phyloP scores from a whole-genome alignment of 1,139 yeast genomes.

The Sugiyamaella pinicola region DNA sequence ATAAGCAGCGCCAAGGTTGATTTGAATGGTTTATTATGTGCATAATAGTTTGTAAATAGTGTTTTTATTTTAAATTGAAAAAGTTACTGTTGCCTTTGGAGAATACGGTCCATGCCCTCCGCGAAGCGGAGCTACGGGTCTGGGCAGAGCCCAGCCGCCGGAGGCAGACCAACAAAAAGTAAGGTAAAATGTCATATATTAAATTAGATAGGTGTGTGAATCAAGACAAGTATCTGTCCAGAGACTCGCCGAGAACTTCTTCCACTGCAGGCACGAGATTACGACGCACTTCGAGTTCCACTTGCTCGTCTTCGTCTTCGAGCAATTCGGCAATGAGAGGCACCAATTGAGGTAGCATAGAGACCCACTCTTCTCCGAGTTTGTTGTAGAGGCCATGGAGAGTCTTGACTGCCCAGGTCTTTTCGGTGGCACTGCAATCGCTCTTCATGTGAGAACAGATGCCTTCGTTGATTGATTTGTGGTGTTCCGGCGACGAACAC shows the following conservation, averaged over 20 bases:
- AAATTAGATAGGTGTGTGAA: neutral
- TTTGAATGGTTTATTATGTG: neutral
- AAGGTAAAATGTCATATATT: too few relatives aligned
- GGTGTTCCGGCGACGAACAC: conserved; percentile 77
- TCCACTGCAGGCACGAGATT: conserved; percentile 94
- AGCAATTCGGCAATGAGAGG: conserved; percentile 93
- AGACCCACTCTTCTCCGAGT: conserved; percentile 94
- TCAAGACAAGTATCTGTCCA: conserved; percentile 82
- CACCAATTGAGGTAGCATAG: conserved; percentile 87
- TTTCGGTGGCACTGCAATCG: conserved; percentile 50
- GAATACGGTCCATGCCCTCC: neutral
- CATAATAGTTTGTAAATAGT: conserved; percentile 15
- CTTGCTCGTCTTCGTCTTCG: conserved; percentile 93
- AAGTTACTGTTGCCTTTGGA: too few relatives aligned
- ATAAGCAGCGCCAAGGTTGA: conserved; percentile 95
- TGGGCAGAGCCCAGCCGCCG: conserved; percentile 1
- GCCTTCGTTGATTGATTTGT: conserved; percentile 60
- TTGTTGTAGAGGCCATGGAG: conserved; percentile 82
- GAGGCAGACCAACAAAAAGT: neutral
- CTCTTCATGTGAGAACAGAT: conserved; percentile 60
- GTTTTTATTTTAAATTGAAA: neutral
- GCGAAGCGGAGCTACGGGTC: neutral
- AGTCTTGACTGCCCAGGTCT: conserved; percentile 81
- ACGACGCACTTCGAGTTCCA: conserved; percentile 86
- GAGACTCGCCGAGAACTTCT: conserved; percentile 89